Evolutionary conservation across 2,329 filamentous ascomycete genomes (phyloP).

Genomic region (Pyrenochaeta sp.): DNA sequence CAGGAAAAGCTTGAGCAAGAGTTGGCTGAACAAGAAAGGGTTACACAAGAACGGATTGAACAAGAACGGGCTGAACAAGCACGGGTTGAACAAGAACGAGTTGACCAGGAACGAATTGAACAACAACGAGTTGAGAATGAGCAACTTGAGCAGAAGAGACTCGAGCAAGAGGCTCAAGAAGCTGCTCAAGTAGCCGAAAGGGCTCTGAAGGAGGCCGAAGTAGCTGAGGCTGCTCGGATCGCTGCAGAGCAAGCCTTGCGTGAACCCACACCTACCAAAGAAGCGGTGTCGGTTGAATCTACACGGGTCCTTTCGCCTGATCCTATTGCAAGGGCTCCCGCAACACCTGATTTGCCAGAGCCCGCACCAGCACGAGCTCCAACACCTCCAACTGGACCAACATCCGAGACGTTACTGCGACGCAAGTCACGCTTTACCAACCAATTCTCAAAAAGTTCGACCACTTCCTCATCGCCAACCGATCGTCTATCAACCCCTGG

Average conservation of each 20-base stretch:
- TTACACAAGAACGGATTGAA: not conserved
- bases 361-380: slow-evolving; percentile 21
- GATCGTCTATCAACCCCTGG: no score
- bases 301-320: not conserved
- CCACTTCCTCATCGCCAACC: slow-evolving; percentile 24
- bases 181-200: slow-evolving; percentile 4
- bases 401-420: no score
- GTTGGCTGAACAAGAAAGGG: not conserved
- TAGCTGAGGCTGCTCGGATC: slow-evolving; percentile 10
- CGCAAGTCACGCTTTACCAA: no score
- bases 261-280: slow-evolving; percentile 3
- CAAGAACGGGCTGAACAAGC: not conserved
- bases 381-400: slow-evolving; percentile 11
- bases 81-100: not conserved
- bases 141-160: slow-evolving; percentile 6
- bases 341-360: not conserved
- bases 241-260: slow-evolving; percentile 14
- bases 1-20: slow-evolving; percentile 1
- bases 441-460: not conserved
- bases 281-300: not conserved
- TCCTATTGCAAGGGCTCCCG: not conserved
- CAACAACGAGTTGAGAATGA: slow-evolving; percentile 7
- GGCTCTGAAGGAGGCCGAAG: slow-evolving; percentile 11
- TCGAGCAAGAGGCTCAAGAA: slow-evolving; percentile 10
- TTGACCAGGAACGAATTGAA: not conserved